phyloP scores from a whole-genome alignment of 2,329 filamentous ascomycete species.

The Acarospora socialis region DNA sequence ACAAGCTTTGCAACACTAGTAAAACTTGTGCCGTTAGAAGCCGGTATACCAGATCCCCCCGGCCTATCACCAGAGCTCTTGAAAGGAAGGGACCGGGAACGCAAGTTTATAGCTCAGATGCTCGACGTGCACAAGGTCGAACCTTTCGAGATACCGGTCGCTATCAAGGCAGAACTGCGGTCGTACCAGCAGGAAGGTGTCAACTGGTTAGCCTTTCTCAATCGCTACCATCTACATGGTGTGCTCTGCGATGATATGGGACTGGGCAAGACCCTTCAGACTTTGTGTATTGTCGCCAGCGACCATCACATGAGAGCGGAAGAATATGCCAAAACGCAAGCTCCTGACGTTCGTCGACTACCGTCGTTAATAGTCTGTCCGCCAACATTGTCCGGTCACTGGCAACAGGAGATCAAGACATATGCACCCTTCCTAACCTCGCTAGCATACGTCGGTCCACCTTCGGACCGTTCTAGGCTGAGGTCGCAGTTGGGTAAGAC shows the following conservation, averaged over 20 bases:
- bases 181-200: constrained; percentile 98
- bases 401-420: constrained; percentile 93
- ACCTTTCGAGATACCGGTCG: constrained; percentile 80
- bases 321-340: constrained; percentile 70
- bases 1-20: constrained; percentile 95
- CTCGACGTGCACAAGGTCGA: constrained; percentile 96
- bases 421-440: constrained; percentile 90
- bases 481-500: constrained; percentile 57
- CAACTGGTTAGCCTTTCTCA: constrained; percentile 96
- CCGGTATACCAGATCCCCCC: constrained; percentile 90
- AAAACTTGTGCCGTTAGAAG: constrained; percentile 91
- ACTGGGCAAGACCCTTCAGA: constrained; percentile 92
- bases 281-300: constrained; percentile 92
- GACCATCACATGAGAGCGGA: constrained; percentile 90
- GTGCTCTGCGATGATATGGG: constrained; percentile 99
- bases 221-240: constrained; percentile 92
- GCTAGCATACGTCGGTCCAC: constrained; percentile 81
- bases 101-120: constrained; percentile 93
- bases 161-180: constrained; percentile 90
- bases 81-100: constrained; percentile 79
- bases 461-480: constrained; percentile 60
- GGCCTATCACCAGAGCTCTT: constrained; percentile 80
- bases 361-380: constrained; percentile 93
- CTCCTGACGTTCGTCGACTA: constrained; percentile 61
- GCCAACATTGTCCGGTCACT: constrained; percentile 90